Evolutionary conservation across 192 early-diverging fungal genomes (phyloP).

Genomic region (Jimgerdemannia lactiflua): DNA sequence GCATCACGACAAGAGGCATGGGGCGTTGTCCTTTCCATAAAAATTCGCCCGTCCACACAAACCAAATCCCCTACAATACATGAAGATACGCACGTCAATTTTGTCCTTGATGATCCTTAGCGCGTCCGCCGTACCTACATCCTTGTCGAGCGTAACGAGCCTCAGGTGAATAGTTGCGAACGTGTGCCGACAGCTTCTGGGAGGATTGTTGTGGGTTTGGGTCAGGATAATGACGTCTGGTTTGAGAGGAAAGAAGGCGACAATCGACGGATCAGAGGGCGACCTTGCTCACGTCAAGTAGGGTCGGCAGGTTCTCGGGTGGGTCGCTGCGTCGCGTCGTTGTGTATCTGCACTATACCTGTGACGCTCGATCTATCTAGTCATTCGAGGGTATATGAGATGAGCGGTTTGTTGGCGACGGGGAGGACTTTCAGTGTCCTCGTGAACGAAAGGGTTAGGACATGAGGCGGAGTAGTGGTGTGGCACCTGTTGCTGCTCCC

Average conservation of each 20-base stretch:
- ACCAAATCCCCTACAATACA: neutral
- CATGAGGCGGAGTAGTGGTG: no score
- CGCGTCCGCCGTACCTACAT: constrained; percentile 79
- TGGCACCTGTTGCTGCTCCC: no score
- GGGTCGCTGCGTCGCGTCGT: neutral
- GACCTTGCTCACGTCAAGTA: neutral
- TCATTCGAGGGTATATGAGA: constrained; percentile 93
- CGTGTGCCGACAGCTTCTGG: constrained; percentile 65
- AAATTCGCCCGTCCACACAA: neutral
- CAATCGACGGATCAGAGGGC: neutral
- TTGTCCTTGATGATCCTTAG: constrained; percentile 75
- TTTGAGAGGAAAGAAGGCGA: constrained; percentile 6
- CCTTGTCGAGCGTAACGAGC: constrained; percentile 61
- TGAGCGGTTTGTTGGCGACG: constrained; percentile 92
- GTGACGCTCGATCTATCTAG: constrained; percentile 79
- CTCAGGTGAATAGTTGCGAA: constrained; percentile 65
- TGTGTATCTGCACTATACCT: constrained; percentile 13
- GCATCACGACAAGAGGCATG: neutral
- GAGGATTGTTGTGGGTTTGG: constrained; percentile 52
- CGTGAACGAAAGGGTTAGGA: constrained; percentile 28
- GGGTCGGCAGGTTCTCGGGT: no score
- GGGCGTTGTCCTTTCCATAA: neutral
- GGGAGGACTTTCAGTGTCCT: constrained; percentile 91
- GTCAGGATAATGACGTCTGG: constrained; percentile 77
- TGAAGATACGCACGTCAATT: constrained; percentile 62